phyloP scores from a whole-genome alignment of 305 asterid species.

The Lippia alba region DNA sequence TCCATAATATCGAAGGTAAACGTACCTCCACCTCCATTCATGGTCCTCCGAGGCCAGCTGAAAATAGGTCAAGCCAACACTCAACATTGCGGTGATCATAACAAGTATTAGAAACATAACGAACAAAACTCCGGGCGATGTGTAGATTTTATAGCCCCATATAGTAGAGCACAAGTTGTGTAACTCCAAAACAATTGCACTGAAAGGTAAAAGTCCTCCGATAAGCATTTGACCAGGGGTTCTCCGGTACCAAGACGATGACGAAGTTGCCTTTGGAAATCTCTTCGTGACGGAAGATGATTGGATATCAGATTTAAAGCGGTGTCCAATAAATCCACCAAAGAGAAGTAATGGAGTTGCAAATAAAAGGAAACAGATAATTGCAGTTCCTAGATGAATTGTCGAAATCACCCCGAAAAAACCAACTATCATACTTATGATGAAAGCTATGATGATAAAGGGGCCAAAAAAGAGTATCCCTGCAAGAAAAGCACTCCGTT shows the following conservation, averaged over 20 bases:
- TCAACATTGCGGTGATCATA: constrained; percentile 59
- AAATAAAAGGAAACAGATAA: constrained; percentile 53
- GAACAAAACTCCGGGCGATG: constrained; percentile 57
- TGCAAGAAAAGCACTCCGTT: constrained; percentile 56
- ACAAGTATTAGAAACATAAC: constrained; percentile 65
- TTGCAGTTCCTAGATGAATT: constrained; percentile 72
- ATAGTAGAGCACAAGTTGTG: constrained; percentile 72
- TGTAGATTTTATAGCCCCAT: constrained; percentile 84
- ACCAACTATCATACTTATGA: constrained; percentile 63
- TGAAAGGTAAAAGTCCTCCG: constrained; percentile 83
- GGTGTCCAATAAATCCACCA: constrained; percentile 70
- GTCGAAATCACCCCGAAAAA: constrained; percentile 65
- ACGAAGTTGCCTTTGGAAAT: constrained; percentile 61
- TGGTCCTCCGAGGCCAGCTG: constrained; percentile 81
- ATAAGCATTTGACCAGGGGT: constrained; percentile 79
- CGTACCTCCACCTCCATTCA: constrained; percentile 94
- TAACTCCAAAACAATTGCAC: constrained; percentile 74
- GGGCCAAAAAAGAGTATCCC: constrained; percentile 69
- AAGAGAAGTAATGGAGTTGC: constrained; percentile 68
- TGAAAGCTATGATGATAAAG: constrained; percentile 44
- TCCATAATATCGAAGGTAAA: constrained; percentile 24
- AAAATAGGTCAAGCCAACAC: constrained; percentile 77
- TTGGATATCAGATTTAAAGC: constrained; percentile 49
- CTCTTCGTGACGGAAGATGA: constrained; percentile 58
- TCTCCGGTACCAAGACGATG: constrained; percentile 66